Evolutionary conservation across 805 yeast species (phyloP).

Genomic region (Debaryomyces hansenii): DNA sequence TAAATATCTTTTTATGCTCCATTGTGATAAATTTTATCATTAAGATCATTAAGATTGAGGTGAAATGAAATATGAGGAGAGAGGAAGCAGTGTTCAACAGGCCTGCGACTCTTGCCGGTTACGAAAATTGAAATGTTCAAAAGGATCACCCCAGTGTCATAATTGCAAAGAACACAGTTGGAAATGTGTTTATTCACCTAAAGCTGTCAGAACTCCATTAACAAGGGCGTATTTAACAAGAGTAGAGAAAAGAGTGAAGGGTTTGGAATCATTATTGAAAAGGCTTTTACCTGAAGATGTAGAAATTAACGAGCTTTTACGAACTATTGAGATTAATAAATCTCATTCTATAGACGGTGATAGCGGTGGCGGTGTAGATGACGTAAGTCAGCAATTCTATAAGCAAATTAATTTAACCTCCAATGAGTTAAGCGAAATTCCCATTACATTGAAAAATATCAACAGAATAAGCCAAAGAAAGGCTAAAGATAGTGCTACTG

Average conservation of each 20-base stretch:
- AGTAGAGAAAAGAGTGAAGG: slow-evolving; percentile 19
- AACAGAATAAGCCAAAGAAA: slow-evolving; percentile 14
- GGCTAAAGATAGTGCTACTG: slow-evolving; percentile 7
- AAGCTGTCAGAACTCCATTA: slow-evolving; percentile 32
- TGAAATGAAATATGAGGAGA: not conserved
- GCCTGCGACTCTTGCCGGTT: slow-evolving; percentile 36
- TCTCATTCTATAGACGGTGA: not conserved
- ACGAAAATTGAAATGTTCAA: slow-evolving; percentile 33
- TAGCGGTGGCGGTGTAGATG: slow-evolving; percentile 1
- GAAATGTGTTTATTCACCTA: slow-evolving; percentile 32
- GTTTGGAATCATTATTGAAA: slow-evolving; percentile 5
- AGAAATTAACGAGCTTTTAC: slow-evolving; percentile 6
- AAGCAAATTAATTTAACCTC: slow-evolving; percentile 15
- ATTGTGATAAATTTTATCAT: too few relatives aligned
- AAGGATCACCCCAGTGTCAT: slow-evolving; percentile 29
- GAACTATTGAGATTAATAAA: slow-evolving; percentile 10
- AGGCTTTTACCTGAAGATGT: slow-evolving; percentile 8
- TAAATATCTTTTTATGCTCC: too few relatives aligned
- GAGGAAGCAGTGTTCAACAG: slow-evolving; percentile 21
- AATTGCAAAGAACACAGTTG: slow-evolving; percentile 33
- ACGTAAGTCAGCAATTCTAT: slow-evolving; percentile 8
- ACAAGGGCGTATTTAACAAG: slow-evolving; percentile 32
- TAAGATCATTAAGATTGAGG: too few relatives aligned
- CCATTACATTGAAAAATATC: slow-evolving; percentile 16
- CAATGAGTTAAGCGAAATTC: slow-evolving; percentile 13